Evolutionary conservation across 1,284 basidiomycete species (phyloP), one percentile per base, ranked within the genome.

Genomic region (Heterobasidion annosum): DNA sequence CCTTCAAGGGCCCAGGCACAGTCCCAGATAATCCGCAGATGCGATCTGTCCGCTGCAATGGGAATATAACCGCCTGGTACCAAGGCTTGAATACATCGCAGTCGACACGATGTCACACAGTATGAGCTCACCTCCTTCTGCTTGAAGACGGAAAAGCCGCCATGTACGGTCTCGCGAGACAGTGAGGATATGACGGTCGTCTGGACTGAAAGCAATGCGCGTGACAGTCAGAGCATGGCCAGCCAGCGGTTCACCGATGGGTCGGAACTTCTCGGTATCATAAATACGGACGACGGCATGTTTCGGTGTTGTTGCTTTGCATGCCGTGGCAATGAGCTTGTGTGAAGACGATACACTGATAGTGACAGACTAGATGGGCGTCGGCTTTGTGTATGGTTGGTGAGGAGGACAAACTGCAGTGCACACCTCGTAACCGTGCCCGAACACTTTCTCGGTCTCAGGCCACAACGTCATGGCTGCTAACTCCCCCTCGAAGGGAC

Each of bases 11-110:
- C 75, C 92, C 94, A 99, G 19, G 84, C 81, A 63, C 87, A 91
- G 67, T 99, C 97, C 91, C 97, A 96, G 43, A 99, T 88, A 64
- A 99, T 98, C 34, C 97, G 81, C 0, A 82, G 79, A 69, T 99
- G 96, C 0, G 92, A 85, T 67, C 91, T 93, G 59, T 94, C 84
- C 8, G 82, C 77, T 4, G 81, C 79, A 12, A 85, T 62, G 0
- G 85, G 79, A 13, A 72, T 61, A 64, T 83, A 93, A 1, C 79
- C 88, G 25, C 4, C 25, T 25, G 25, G 3, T 62, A 52, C 60
- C 15, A 47, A 49, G 56, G 8, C 52, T 34, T 10, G 12, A 46
- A n/a, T 57, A 18, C 52, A 6, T 48, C 15, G 13, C 15, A 48
- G 15, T 8, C 7, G 16, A n/a, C 32, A 9, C 15, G 32, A 48